Conservation (phyloP, 345 rosid species). For the Dipteronia dyeriana region DNA sequence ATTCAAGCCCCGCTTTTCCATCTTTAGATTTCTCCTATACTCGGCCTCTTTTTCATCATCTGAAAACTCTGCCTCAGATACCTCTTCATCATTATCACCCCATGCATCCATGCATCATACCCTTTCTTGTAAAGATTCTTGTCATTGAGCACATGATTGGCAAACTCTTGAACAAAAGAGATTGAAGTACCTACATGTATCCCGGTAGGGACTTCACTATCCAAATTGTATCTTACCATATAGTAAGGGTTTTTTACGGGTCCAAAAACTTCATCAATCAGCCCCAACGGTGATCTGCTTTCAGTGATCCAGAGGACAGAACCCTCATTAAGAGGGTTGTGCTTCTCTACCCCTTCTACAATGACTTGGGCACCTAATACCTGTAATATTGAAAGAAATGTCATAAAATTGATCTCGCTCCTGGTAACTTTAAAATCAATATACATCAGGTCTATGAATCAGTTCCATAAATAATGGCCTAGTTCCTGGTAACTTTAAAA, state of each 20-base stretch:
- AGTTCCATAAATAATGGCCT: conserved; percentile 15
- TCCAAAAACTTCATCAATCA: conserved; percentile 93
- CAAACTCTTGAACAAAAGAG: conserved; percentile 81
- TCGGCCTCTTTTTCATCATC: conserved; percentile 97
- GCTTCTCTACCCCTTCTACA: conserved; percentile 82
- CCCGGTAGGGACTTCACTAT: conserved; percentile 72
- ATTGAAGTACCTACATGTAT: conserved; percentile 59
- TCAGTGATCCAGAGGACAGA: conserved; percentile 86
- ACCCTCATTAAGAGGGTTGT: conserved; percentile 81
- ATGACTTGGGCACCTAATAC: conserved; percentile 70
- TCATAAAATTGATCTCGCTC: not conserved
- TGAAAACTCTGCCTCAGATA: conserved; percentile 77
- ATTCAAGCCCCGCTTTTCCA: conserved; percentile 67
- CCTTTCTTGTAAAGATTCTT: conserved; percentile 83
- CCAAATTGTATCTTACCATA: conserved; percentile 87
- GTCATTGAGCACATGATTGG: conserved; percentile 66
- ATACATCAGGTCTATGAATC: conserved; percentile 13
- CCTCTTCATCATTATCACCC: conserved; percentile 92
- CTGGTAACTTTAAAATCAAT: not conserved
- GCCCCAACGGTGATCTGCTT: conserved; percentile 63
- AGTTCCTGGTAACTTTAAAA: not conserved
- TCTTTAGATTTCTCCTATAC: conserved; percentile 59
- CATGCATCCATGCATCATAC: conserved; percentile 99
- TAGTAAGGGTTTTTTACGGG: conserved; percentile 89
- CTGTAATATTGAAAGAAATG: conserved; percentile 41